phyloP scores from a whole-genome alignment of 805 yeast species.

The Lipomyces chichibuensis region DNA sequence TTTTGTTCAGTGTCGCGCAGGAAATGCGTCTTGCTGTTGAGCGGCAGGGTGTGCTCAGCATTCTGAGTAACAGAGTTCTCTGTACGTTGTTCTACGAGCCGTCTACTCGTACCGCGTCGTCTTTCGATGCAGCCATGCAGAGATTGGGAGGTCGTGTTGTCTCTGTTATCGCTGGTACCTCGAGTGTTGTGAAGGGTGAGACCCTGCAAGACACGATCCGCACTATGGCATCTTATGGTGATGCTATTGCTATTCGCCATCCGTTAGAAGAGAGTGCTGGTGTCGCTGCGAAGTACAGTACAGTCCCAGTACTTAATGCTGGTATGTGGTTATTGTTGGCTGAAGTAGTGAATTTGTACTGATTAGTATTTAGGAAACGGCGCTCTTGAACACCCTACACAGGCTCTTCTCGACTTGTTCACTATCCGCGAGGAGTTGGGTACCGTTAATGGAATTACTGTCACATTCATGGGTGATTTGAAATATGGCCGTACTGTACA shows the following conservation, averaged over 20 bases:
- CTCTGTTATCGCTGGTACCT: conserved; percentile 77
- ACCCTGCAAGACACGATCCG: conserved; percentile 95
- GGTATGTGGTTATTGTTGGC: conserved; percentile 50
- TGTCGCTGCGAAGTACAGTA: conserved; percentile 93
- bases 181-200: conserved; percentile 98
- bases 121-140: conserved; percentile 99
- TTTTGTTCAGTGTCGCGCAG: conserved; percentile 94
- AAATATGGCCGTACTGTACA: conserved; percentile 98
- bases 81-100: conserved; percentile 98
- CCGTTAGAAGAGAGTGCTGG: conserved; percentile 91
- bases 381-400: conserved; percentile 97
- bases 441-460: conserved; percentile 95
- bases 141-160: conserved; percentile 98
- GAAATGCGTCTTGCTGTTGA: conserved; percentile 97
- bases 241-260: conserved; percentile 96
- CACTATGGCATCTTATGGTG: conserved; percentile 92
- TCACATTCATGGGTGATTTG: conserved; percentile 98
- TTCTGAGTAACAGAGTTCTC: conserved; percentile 85
- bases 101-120: conserved; percentile 93
- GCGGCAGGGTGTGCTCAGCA: conserved; percentile 90
- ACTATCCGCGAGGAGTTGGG: conserved; percentile 99
- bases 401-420: conserved; percentile 94
- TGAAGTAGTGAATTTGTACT: background rate
- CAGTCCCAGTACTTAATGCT: conserved; percentile 95
- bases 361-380: conserved; percentile 59